phyloP scores from a whole-genome alignment of 2,329 filamentous ascomycete genomes.

The Elsinoe necatrix region DNA sequence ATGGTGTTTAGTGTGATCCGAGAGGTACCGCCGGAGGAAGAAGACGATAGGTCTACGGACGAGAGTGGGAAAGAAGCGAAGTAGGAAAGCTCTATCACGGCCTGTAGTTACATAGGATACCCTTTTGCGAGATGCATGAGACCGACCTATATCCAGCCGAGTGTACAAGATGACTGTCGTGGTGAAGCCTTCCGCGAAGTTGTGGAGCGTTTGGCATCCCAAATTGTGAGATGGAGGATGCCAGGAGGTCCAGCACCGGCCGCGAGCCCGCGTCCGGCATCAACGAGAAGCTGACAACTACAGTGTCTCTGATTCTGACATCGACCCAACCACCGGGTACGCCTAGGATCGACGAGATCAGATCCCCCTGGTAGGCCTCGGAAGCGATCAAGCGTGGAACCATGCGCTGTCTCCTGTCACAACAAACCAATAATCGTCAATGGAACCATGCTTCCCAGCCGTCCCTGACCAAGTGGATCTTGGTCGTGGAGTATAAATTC shows the following conservation, averaged over 20 bases:
- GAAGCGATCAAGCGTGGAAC: background rate
- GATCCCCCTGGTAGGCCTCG: background rate
- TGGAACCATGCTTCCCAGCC: background rate
- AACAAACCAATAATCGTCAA: background rate
- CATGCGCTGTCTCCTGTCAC: background rate
- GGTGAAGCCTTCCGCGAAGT: too few species aligned
- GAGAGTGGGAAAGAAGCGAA: too few species aligned
- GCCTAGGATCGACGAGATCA: background rate
- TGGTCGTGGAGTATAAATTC: background rate
- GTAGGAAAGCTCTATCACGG: too few species aligned
- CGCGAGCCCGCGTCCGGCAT: background rate
- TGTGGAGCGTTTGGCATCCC: background rate
- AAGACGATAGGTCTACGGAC: background rate
- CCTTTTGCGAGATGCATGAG: too few species aligned
- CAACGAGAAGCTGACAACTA: background rate
- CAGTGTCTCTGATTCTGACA: background rate
- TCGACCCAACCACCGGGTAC: background rate
- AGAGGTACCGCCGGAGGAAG: background rate
- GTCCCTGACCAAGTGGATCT: background rate
- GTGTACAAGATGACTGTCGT: too few species aligned
- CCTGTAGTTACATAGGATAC: too few species aligned
- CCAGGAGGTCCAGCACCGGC: background rate
- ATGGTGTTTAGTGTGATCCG: background rate
- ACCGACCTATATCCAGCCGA: too few species aligned
- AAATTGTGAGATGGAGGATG: background rate